Conservation (phyloP, 169 alveolate genomes). For the Plasmodium coatneyi region DNA sequence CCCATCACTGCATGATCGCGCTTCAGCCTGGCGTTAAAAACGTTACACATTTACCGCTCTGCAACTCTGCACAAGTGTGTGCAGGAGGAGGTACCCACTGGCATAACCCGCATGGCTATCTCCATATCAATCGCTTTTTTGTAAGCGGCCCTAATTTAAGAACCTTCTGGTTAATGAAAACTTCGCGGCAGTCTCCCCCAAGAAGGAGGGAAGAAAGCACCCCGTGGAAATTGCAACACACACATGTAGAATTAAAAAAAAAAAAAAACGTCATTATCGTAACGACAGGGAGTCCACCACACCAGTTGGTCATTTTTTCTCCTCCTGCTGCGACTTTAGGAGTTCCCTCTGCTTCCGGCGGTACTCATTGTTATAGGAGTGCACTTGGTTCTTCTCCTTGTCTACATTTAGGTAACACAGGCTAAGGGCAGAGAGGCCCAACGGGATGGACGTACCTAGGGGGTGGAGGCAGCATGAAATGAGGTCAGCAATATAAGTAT, state of each 20-base stretch:
- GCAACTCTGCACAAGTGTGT: not conserved
- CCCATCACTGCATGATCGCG: no score
- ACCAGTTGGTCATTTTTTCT: not conserved
- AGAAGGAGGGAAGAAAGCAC: not conserved
- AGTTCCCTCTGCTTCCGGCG: conserved; percentile 57
- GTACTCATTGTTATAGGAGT: conserved; percentile 63
- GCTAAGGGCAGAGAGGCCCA: conserved; percentile 44
- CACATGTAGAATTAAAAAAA: not conserved
- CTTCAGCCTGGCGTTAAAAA: not conserved
- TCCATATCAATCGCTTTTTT: no score
- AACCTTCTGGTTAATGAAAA: not conserved
- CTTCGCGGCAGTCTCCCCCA: not conserved
- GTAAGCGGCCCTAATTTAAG: no score
- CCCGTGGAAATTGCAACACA: not conserved
- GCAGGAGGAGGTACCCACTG: not conserved
- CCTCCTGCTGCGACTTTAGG: not conserved
- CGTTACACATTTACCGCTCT: not conserved
- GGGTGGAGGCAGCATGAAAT: not conserved
- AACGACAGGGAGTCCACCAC: not conserved
- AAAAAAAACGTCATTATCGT: not conserved
- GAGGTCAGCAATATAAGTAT: not conserved
- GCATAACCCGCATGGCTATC: not conserved
- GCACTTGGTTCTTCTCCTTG: conserved; percentile 29
- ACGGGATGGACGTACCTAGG: conserved; percentile 54
- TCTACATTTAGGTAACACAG: conserved; percentile 58